phyloP scores from a whole-genome alignment of 495 filamentous ascomycete species.

The Penicillium fimorum region DNA sequence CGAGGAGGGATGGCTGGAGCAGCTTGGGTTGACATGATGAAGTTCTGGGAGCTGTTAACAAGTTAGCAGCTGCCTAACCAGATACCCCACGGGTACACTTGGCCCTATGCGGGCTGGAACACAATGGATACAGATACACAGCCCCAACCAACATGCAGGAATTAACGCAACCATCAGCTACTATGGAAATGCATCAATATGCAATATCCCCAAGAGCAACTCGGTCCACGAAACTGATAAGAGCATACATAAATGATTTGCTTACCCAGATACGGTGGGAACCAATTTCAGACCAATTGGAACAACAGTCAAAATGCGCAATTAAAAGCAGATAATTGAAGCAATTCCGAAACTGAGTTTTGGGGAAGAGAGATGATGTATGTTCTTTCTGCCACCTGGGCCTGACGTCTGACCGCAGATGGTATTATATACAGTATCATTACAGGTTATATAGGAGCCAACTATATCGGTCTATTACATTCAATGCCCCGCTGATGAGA shows the following conservation, averaged over 20 bases:
- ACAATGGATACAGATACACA: background rate
- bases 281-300: conserved; percentile 5
- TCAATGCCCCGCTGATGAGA: conserved; percentile 4
- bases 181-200: background rate
- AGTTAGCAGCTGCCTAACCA: conserved; percentile 20
- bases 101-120: background rate
- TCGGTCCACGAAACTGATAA: conserved; percentile 21
- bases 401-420: conserved; percentile 45
- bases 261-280: conserved; percentile 24
- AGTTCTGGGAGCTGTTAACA: conserved; percentile 19
- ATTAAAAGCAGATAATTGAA: conserved; percentile 25
- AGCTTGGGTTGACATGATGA: conserved; percentile 48
- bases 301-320: background rate
- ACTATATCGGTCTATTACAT: background rate
- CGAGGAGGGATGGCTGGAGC: conserved; percentile 49
- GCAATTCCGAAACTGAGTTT: conserved; percentile 21
- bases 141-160: conserved; percentile 1
- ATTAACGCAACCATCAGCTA: background rate
- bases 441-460: conserved; percentile 10
- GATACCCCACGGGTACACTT: background rate
- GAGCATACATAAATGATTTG: conserved; percentile 16
- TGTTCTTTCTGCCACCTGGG: conserved; percentile 40
- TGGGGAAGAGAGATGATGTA: conserved; percentile 38
- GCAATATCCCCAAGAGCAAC: conserved; percentile 1
- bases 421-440: conserved; percentile 14